These are phyloP conservation scores for Immersiella caudata DNA, from an alignment of 495 filamentous ascomycete species.

Conservation along the genomic window DNA sequence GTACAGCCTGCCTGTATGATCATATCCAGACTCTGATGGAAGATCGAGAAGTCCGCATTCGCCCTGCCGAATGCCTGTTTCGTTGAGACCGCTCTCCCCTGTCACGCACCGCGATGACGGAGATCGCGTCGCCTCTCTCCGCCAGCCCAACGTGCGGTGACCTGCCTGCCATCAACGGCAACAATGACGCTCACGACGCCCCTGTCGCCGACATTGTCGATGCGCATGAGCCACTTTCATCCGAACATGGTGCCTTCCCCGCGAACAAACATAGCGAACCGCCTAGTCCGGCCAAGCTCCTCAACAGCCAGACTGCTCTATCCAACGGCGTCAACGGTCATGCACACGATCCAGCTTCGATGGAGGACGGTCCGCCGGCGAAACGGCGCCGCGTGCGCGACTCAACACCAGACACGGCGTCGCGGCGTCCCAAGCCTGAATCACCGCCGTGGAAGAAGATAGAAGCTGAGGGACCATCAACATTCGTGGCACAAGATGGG, in stretches of 20 bases:
- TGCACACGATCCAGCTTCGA: slow-evolving; percentile 10
- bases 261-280: neutral
- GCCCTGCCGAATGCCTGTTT: slow-evolving; percentile 61
- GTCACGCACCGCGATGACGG: slow-evolving; percentile 53
- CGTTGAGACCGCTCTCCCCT: slow-evolving; percentile 65
- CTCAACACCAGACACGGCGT: slow-evolving; percentile 39
- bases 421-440: slow-evolving; percentile 49
- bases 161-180: slow-evolving; percentile 36
- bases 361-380: slow-evolving; percentile 58
- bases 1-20: slow-evolving; percentile 48
- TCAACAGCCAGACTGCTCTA: too few species aligned
- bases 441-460: slow-evolving; percentile 96
- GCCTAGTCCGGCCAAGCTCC: slow-evolving; percentile 1
- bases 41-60: slow-evolving; percentile 66
- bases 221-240: neutral
- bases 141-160: slow-evolving; percentile 47
- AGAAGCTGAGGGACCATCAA: slow-evolving; percentile 83
- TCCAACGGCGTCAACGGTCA: slow-evolving; percentile 16
- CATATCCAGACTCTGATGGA: slow-evolving; percentile 65
- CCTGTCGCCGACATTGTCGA: slow-evolving; percentile 12
- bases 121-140: slow-evolving; percentile 45
- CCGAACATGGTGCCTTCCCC: slow-evolving; percentile 1
- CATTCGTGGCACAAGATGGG: slow-evolving; percentile 73
- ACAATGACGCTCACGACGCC: slow-evolving; percentile 21
- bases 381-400: slow-evolving; percentile 73